Evolutionary conservation across 2,329 filamentous ascomycete species (phyloP), one percentile per base, ranked within the genome.

Genomic region (Akanthomyces muscarius): DNA sequence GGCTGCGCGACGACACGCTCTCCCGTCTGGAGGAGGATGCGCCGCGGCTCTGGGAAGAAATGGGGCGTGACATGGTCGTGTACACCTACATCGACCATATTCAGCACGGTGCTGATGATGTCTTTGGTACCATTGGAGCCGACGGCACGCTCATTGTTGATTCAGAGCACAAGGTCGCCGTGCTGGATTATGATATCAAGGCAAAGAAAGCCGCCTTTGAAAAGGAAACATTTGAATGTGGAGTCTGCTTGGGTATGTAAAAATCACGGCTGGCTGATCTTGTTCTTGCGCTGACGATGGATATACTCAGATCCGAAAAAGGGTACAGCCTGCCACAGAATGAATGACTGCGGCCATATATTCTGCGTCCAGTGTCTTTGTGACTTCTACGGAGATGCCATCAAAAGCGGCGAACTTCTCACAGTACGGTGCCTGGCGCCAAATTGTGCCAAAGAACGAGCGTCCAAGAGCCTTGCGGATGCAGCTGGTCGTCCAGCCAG

Each of bases 351-450:
- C 74, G 87, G 86, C 0, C 94, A 99, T 72, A 92, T 98, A 44
- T 99, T 98, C 72, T 99, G 95, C 74, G 78, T 89, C 21, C 76
- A 86, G n/a, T 99, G 95, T 71, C 80, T 99, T 3, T 89, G 91
- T 66, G 91, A 94, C 69, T 97, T 94, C 69, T 98, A 96, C 81
- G 91, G 89, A 68, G 88, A 87, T 66, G 92, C 91, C 67, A 97
- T 99, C 69, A 86, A 81, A 0, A 91, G 96, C 71, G 95, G 95
- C 1, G 89, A 96, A 69, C 80, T 99, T 21, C 81, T 86, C 55
- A 85, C 85, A 8, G 88, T 99, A 36, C 89, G 88, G 66, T 99
- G 95, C 71, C 80, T 96, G 36, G 83, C 88, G 14, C 91, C 92
- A 0, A 85, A 85, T 63, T 99, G 95, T 70, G 89, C 89, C 45